phyloP scores from a whole-genome alignment of 257 asterid genomes.

The Phtheirospermum japonicum region DNA sequence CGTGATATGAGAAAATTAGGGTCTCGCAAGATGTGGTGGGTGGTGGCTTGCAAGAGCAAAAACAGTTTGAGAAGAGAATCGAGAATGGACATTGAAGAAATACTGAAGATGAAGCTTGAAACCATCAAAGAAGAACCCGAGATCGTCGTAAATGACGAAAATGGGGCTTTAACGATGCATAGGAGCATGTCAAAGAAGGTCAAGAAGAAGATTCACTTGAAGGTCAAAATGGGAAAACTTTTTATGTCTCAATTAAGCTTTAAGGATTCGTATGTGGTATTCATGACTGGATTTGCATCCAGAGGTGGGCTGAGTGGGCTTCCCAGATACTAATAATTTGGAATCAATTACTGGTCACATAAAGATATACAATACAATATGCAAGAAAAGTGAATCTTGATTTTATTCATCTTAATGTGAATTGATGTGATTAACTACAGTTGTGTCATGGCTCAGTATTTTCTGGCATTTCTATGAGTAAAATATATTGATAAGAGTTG shows the following conservation, averaged over 20 bases:
- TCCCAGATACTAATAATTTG: constrained; percentile 42
- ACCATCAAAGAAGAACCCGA: constrained; percentile 65
- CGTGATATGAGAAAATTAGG: constrained; percentile 40
- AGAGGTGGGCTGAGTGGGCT: constrained; percentile 61
- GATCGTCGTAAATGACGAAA: too few species aligned
- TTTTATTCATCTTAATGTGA: too few species aligned
- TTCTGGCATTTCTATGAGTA: too few species aligned
- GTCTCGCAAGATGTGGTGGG: constrained; percentile 50
- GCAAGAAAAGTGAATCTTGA: too few species aligned
- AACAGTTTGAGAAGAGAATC: constrained; percentile 38
- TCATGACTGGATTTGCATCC: constrained; percentile 60
- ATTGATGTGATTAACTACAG: too few species aligned
- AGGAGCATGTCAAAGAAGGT: constrained; percentile 32
- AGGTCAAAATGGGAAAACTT: too few species aligned
- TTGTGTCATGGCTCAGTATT: too few species aligned
- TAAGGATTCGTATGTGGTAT: constrained; percentile 55
- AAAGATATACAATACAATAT: too few species aligned
- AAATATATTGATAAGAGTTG: too few species aligned
- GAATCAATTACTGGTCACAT: too few species aligned
- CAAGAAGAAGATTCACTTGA: constrained; percentile 48
- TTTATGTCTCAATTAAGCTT: constrained; percentile 42
- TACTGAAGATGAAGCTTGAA: constrained; percentile 71
- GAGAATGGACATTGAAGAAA: constrained; percentile 56
- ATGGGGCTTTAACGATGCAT: constrained; percentile 23
- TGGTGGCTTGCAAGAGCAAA: constrained; percentile 44